These are phyloP conservation scores for Melanomma pulvis-pyrius DNA, from an alignment of 495 filamentous ascomycete species.

Conservation along the genomic window DNA sequence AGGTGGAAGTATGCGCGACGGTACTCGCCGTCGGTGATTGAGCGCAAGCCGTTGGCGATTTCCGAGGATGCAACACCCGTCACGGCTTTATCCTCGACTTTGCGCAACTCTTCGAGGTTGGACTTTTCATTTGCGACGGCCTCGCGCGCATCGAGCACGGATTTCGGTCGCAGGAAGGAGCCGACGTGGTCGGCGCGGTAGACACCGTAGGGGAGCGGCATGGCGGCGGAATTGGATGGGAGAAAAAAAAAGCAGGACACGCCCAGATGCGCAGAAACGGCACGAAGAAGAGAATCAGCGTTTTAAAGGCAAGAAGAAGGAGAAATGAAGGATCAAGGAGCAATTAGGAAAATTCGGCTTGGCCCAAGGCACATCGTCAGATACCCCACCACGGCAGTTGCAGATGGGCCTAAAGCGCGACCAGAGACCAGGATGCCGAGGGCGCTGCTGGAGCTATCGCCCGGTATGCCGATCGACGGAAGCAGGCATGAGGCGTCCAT, in stretches of 20 bases:
- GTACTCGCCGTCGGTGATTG: slow-evolving; percentile 41
- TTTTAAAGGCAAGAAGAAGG: neutral
- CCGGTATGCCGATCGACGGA: slow-evolving; percentile 13
- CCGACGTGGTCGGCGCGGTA: slow-evolving; percentile 43
- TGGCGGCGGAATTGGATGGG: neutral
- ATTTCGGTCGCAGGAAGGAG: slow-evolving; percentile 39
- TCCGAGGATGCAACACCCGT: slow-evolving; percentile 33
- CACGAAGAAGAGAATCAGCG: neutral
- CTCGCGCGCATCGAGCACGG: slow-evolving; percentile 36
- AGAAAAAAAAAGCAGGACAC: neutral
- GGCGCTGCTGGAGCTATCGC: neutral
- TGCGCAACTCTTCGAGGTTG: slow-evolving; percentile 24
- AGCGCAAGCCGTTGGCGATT: slow-evolving; percentile 34
- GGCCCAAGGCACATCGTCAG: slow-evolving; percentile 7
- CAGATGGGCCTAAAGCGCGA: slow-evolving; percentile 4
- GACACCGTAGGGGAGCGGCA: slow-evolving; percentile 37
- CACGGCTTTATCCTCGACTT: slow-evolving; percentile 35
- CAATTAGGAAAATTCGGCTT: slow-evolving; percentile 14
- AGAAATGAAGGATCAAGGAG: neutral
- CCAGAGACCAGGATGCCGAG: slow-evolving; percentile 14
- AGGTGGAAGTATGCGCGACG: slow-evolving; percentile 41
- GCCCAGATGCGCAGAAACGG: neutral
- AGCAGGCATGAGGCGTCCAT: neutral
- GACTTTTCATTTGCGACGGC: slow-evolving; percentile 23
- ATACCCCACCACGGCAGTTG: slow-evolving; percentile 36